Conservation (phyloP, 2,329 filamentous ascomycete genomes). For the Claviceps sp. region DNA sequence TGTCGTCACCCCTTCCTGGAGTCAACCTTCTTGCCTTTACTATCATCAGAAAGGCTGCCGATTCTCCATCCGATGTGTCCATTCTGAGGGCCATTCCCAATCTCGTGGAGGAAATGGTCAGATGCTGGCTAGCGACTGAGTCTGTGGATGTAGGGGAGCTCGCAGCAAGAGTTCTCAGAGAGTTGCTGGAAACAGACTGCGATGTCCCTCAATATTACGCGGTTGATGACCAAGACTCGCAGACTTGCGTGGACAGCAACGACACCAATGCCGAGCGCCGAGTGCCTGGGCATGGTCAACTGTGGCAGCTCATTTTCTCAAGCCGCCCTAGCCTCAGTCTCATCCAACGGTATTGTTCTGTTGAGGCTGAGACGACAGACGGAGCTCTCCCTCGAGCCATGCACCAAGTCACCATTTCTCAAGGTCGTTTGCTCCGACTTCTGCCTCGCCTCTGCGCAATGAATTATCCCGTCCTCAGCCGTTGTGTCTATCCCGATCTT, state of each 20-base stretch:
- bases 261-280: slow-evolving; percentile 23
- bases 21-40: slow-evolving; percentile 45
- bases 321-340: slow-evolving; percentile 30
- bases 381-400: slow-evolving; percentile 12
- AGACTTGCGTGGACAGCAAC: slow-evolving; percentile 15
- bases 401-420: slow-evolving; percentile 35
- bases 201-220: slow-evolving; percentile 17
- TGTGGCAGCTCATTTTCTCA: slow-evolving; percentile 41
- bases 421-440: slow-evolving; percentile 38
- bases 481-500: slow-evolving; percentile 23
- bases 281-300: slow-evolving; percentile 32
- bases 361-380: slow-evolving; percentile 17
- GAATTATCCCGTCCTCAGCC: slow-evolving; percentile 27
- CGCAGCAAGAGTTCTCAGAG: slow-evolving; percentile 35
- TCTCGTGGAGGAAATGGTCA: slow-evolving; percentile 34
- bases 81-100: slow-evolving; percentile 36
- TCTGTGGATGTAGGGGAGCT: slow-evolving; percentile 43
- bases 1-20: slow-evolving; percentile 39
- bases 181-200: slow-evolving; percentile 43
- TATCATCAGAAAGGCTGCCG: slow-evolving; percentile 41
- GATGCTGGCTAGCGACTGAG: slow-evolving; percentile 38
- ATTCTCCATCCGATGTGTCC: slow-evolving; percentile 32
- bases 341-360: slow-evolving; percentile 24
- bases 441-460: slow-evolving; percentile 36
- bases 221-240: background rate